Conservation (phyloP, 306 rosid species). For the Pachyrhizus erosus region DNA sequence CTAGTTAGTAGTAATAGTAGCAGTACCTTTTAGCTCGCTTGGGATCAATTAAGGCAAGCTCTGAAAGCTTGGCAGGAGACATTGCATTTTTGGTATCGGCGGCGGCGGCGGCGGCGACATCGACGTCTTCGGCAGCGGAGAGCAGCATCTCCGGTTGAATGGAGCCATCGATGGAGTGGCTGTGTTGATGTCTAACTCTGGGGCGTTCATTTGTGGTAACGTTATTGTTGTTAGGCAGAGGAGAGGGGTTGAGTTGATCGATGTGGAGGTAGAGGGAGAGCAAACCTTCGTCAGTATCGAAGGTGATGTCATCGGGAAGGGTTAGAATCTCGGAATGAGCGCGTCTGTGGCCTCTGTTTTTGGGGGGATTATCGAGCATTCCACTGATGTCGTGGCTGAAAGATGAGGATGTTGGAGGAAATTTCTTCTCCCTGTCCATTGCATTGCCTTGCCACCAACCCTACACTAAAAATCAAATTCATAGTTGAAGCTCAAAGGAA, state of each 20-base stretch:
- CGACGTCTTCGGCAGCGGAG: constrained; percentile 51
- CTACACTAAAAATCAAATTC: too few species aligned
- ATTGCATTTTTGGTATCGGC: constrained; percentile 32
- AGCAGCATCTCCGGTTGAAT: constrained; percentile 71
- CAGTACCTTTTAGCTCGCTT: constrained; percentile 94
- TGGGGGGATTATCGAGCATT: constrained; percentile 81
- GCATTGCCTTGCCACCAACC: too few species aligned
- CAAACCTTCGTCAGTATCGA: constrained; percentile 76
- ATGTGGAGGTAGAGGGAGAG: constrained; percentile 55
- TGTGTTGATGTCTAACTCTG: constrained; percentile 83
- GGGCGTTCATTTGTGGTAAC: too few species aligned
- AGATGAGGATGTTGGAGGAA: constrained; percentile 11
- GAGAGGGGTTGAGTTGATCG: too few species aligned
- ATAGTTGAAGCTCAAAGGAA: too few species aligned
- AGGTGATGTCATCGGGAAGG: constrained; percentile 78
- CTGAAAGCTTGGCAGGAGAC: constrained; percentile 80
- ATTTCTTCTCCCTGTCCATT: too few species aligned
- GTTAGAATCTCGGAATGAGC: constrained; percentile 87
- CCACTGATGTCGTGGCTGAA: constrained; percentile 74
- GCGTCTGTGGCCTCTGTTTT: constrained; percentile 78
- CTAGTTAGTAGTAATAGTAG: too few species aligned
- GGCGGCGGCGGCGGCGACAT: constrained; percentile 44
- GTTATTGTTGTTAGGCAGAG: too few species aligned
- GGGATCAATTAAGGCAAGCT: constrained; percentile 83
- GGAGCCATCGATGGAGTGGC: constrained; percentile 87